Base-by-base conservation (phyloP, 805 yeast species). In the Diddensiella transvaalensis region DNA sequence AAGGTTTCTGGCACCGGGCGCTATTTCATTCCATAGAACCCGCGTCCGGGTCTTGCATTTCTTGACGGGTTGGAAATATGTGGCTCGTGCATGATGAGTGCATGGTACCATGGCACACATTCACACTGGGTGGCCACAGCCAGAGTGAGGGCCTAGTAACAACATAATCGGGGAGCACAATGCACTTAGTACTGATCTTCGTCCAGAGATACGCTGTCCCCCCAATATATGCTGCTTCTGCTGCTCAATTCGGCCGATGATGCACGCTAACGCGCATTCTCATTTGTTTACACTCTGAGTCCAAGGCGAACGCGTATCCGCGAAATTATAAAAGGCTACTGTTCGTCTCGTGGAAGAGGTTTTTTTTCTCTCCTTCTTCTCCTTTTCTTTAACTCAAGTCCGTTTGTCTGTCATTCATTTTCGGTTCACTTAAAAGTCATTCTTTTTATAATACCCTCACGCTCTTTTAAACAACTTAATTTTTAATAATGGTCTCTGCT, bases 401-500 rank as follows among this genome's bases (percentile, higher is more conserved):
- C 32, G 8, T 26, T 26, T 13, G 13, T n/a, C n/a, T n/a, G n/a
- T n/a, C n/a, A n/a, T n/a, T n/a, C n/a, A n/a, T n/a, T n/a, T 13
- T 26, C 41, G 8, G 17, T 38, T 38, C 10, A 15, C 23, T 15
- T 19, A 38, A 38, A 38, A 15, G 21, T 38, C 21, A 15, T 24
- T 38, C 23, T 38, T 11, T 21, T 10, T 38, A 10, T 10, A 26
- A 26, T 26, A 8, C 8, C 18, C 24, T 40, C n/a, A 6, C 17
- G 15, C 23, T 38, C 23, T 21, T 10, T 38, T 35, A 35, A 26
- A 26, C 13, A 8, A 26, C 18, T 40, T 40, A 22, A 11, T 23
- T 23, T 23, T 18, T 21, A 42, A 42, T 19, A 42, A 42, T 42
- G 45, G 45, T 42, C 35, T 46, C 50, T 43, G 30, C 47, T 22